Evolutionary conservation across 2,329 filamentous ascomycete species (phyloP), one percentile per base, ranked within the genome.

Genomic region (Blastomyces gilchristii): DNA sequence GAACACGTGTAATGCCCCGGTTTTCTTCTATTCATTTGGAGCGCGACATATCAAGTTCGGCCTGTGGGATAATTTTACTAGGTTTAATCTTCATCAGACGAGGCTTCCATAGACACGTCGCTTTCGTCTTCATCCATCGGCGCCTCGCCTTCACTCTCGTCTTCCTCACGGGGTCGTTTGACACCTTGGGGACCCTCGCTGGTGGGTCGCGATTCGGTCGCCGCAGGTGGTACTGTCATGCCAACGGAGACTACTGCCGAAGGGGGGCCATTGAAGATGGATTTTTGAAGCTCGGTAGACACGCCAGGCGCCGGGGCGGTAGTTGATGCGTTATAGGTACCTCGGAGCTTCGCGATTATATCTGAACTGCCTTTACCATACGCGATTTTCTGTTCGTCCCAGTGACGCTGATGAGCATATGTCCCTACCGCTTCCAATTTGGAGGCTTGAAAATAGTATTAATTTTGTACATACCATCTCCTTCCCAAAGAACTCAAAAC

Each of bases 291-390:
- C 68, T 89, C 87, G 3, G 88, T 91, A 68, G 88, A 84, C 70
- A 85, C 83, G 61, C 85, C 83, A 50, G 82, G 81, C 37, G 80
- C 77, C 50, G 66, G 59, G 14, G 76, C 76, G 49, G 73, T 64
- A 50, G 80, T 78, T 16, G 90, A 86, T 68, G 89, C 82, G 71
- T 87, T 87, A 78, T 91, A 96, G 16, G 90, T 93, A 66, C 94
- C 94, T 68, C 96, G 92, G 61, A 99, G 85, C 76, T 96, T 96
- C 43, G 91, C 86, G 66, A 99, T 85, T 31, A 89, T 88, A 74
- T 96, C 83, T 3, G 92, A 97, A 73, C 93, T 93, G 63, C 87
- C 86, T 75, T 92, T 96, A 63, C 90, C 91, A 75, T 97, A 99
- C 68, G 87, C 82, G 69, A 99, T 91, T 84, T 87, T 89, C 93